These are phyloP conservation scores for Colletotrichum tropicale DNA, from an alignment of 2,329 filamentous ascomycete genomes.

Conservation along the genomic window DNA sequence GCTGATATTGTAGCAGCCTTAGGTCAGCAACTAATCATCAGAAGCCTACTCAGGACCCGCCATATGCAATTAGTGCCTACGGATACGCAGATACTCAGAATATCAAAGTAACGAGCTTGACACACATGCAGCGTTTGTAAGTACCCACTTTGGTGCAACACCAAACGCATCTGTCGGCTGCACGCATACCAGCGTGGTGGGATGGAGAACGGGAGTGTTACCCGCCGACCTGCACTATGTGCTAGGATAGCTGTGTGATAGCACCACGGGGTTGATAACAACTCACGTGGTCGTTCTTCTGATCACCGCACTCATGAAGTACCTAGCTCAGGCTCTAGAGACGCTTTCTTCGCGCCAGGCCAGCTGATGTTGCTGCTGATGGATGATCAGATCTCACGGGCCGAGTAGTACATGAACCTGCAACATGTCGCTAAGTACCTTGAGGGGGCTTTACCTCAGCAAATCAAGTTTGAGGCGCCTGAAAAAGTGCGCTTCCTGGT, in stretches of 20 bases:
- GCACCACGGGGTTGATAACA: neutral
- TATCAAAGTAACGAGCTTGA: neutral
- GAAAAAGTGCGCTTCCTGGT: neutral
- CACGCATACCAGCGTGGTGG: neutral
- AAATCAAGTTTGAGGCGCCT: neutral
- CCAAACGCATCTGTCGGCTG: neutral
- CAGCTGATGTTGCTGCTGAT: neutral
- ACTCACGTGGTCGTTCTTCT: neutral
- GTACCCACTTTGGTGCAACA: neutral
- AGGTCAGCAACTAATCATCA: neutral
- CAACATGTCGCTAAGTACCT: neutral
- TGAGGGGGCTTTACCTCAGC: neutral
- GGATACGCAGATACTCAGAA: neutral
- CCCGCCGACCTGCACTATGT: neutral
- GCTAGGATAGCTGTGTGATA: neutral
- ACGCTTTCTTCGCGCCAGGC: neutral
- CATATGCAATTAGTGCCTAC: neutral
- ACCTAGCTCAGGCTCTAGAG: neutral
- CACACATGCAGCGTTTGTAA: neutral
- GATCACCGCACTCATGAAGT: neutral
- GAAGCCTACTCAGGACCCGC: neutral
- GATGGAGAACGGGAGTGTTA: neutral
- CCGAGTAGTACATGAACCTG: neutral
- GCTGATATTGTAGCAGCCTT: neutral
- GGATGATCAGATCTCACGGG: neutral